Conservation (phyloP, 306 rosid species). For the Pyrus bretschneideri region DNA sequence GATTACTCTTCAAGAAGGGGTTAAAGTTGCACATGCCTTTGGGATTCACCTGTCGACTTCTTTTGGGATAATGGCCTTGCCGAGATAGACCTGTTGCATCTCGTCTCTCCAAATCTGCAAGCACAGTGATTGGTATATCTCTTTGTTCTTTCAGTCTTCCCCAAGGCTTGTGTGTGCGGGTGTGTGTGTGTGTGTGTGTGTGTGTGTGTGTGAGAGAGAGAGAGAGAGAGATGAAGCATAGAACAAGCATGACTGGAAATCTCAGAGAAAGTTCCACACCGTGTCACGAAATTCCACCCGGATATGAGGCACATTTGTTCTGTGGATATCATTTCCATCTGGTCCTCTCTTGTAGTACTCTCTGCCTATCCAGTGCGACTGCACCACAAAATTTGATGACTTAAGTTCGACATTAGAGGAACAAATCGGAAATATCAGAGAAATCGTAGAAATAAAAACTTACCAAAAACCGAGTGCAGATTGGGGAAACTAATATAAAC, state of each 20-base stretch:
- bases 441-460: not conserved
- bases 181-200: not conserved
- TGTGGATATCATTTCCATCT: conserved; percentile 87
- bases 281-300: conserved; percentile 86
- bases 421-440: not conserved
- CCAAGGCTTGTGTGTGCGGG: not conserved
- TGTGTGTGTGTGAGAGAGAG: not conserved
- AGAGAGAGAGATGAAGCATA: not conserved
- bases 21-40: conserved; percentile 4
- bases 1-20: conserved; percentile 10
- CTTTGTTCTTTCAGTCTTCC: not conserved
- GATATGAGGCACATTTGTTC: conserved; percentile 94
- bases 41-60: conserved; percentile 51
- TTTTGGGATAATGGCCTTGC: conserved; percentile 46
- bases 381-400: conserved; percentile 17
- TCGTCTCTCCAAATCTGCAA: conserved; percentile 94
- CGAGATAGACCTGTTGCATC: conserved; percentile 78
- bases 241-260: not conserved
- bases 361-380: conserved; percentile 96
- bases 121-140: conserved; percentile 5
- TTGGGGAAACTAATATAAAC: not conserved
- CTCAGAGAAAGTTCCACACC: conserved; percentile 34
- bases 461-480: not conserved
- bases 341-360: conserved; percentile 88
- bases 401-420: not conserved